Evolutionary conservation across 768 basidiomycete genomes (phyloP).

Genomic region (Suillus brevipes): DNA sequence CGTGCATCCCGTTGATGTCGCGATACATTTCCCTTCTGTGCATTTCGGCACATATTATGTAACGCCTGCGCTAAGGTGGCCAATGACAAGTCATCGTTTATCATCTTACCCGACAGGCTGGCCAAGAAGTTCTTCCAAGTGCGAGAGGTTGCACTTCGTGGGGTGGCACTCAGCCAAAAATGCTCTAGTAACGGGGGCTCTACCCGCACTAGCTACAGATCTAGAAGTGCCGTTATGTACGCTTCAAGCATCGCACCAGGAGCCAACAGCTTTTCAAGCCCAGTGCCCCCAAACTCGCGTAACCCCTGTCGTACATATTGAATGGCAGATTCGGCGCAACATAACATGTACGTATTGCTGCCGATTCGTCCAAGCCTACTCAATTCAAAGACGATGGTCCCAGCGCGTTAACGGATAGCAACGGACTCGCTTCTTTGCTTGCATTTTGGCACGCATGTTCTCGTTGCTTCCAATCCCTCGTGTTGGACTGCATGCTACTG

Average conservation of each 20-base stretch:
- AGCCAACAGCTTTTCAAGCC: neutral
- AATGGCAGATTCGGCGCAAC: neutral
- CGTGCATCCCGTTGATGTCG: neutral
- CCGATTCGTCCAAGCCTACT: neutral
- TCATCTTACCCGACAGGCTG: neutral
- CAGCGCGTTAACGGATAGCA: neutral
- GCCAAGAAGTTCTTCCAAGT: neutral
- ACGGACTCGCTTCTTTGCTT: neutral
- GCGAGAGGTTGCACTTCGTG: neutral
- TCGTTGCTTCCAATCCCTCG: neutral
- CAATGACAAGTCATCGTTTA: neutral
- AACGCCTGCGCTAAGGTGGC: neutral
- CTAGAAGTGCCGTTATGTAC: neutral
- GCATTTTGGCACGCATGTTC: neutral
- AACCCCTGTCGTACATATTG: neutral
- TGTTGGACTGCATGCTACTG: neutral
- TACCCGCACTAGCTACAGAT: neutral
- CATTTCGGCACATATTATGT: neutral
- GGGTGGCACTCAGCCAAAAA: neutral
- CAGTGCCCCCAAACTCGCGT: neutral
- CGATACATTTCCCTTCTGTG: neutral
- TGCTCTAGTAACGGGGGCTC: neutral
- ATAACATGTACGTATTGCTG: neutral
- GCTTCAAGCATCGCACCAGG: neutral
- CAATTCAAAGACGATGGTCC: neutral